A percentile compares a stretch with the other conserved stretches of the same genome.
Evolutionary conservation across 768 basidiomycete species (phyloP).

Genomic region (Pulveroboletus ravenelii): DNA sequence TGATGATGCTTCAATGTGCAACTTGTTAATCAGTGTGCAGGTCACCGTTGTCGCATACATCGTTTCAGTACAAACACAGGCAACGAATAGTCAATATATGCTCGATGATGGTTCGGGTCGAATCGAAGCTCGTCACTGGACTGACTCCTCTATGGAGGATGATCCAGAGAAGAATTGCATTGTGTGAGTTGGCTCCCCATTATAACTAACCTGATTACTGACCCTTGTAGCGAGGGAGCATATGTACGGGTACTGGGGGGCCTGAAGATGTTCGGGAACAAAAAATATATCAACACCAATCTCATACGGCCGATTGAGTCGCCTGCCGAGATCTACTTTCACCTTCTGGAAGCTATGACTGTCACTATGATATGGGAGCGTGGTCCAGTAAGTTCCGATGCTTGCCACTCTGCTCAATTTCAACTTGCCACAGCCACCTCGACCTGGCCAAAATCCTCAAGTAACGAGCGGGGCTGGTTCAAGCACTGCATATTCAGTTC

Average conservation of each 20-base stretch:
- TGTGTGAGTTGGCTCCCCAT: conserved; percentile 30
- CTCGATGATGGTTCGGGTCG: conserved; percentile 85
- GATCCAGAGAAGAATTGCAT: conserved; percentile 49
- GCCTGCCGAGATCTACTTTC: conserved; percentile 76
- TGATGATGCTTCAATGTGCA: neutral
- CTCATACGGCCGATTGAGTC: conserved; percentile 68
- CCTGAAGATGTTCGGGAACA: conserved; percentile 77
- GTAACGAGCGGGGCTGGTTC: conserved; percentile 8
- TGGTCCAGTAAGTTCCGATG: conserved; percentile 50
- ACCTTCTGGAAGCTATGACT: conserved; percentile 69
- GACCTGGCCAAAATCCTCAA: conserved; percentile 26
- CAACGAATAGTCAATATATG: conserved; percentile 76
- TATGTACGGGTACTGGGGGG: conserved; percentile 80
- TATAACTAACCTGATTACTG: neutral
- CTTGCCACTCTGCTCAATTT: neutral
- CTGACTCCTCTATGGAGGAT: conserved; percentile 58
- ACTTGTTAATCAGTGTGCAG: conserved; percentile 32
- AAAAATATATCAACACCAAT: conserved; percentile 75
- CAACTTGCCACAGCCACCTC: conserved; percentile 28
- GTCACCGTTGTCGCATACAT: conserved; percentile 74
- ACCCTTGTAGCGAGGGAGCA: conserved; percentile 52
- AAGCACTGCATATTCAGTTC: conserved; percentile 42
- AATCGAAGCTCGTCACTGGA: conserved; percentile 80
- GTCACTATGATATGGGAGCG: conserved; percentile 62
- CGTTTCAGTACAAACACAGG: conserved; percentile 56